These are phyloP conservation scores for Colletotrichum melonis DNA, from an alignment of 2,329 filamentous ascomycete genomes.

Conservation along the genomic window DNA sequence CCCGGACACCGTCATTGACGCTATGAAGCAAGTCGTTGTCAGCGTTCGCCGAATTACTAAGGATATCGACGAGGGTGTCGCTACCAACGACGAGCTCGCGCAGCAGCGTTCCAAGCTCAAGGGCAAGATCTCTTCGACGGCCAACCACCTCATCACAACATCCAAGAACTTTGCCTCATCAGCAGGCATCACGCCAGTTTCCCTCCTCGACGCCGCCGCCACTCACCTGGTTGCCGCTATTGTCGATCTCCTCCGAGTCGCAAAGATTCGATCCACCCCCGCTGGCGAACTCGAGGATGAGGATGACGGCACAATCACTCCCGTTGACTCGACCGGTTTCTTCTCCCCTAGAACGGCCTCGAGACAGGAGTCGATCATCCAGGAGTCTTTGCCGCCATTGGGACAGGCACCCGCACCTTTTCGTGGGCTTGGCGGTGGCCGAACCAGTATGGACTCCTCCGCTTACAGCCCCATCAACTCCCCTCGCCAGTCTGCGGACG, in stretches of 20 bases:
- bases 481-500: slow-evolving; percentile 68
- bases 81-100: slow-evolving; percentile 63
- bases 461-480: slow-evolving; percentile 80
- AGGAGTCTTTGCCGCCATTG: slow-evolving; percentile 47
- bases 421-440: slow-evolving; percentile 65
- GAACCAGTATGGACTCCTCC: slow-evolving; percentile 76
- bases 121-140: slow-evolving; percentile 86
- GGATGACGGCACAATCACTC: slow-evolving; percentile 74
- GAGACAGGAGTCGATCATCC: slow-evolving; percentile 43
- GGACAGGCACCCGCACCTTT: slow-evolving; percentile 66
- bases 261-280: slow-evolving; percentile 85
- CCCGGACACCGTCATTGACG: slow-evolving; percentile 80
- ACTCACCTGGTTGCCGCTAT: slow-evolving; percentile 89
- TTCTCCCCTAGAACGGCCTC: slow-evolving; percentile 68
- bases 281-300: slow-evolving; percentile 82
- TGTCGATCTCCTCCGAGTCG: slow-evolving; percentile 84
- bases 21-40: slow-evolving; percentile 87
- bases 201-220: slow-evolving; percentile 90
- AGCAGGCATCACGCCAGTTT: slow-evolving; percentile 90
- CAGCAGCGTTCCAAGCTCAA: slow-evolving; percentile 78
- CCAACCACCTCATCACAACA: slow-evolving; percentile 95
- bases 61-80: slow-evolving; percentile 74
- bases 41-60: slow-evolving; percentile 87
- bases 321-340: slow-evolving; percentile 76
- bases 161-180: slow-evolving; percentile 90